Percentiles rank a stretch among this genome's conserved stretches.
These are phyloP conservation scores for Aurinia saxatilis DNA, from an alignment of 345 rosid species.

Conservation along the genomic window DNA sequence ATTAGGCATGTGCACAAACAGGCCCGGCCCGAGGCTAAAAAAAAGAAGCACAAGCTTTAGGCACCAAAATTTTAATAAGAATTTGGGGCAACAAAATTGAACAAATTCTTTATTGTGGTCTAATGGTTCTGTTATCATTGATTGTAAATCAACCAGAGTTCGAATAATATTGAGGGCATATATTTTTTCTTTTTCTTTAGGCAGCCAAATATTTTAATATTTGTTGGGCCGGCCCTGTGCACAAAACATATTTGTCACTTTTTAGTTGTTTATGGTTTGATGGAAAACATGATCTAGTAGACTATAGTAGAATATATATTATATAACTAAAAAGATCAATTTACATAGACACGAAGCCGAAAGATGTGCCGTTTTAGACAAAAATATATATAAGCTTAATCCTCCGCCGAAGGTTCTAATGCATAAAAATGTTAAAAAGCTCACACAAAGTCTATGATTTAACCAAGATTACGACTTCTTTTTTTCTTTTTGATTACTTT, in stretches of 20 bases:
- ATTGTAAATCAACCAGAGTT: too few relatives aligned
- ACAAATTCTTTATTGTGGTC: too few relatives aligned
- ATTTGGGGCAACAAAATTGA: too few relatives aligned
- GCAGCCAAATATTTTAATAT: too few relatives aligned
- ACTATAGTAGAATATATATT: background rate
- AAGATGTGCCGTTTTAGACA: conserved; percentile 17
- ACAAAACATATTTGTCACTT: background rate
- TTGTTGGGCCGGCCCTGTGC: too few relatives aligned
- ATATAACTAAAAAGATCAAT: background rate
- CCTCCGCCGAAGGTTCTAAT: conserved; percentile 16
- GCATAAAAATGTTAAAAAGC: conserved; percentile 10
- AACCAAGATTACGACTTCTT: background rate
- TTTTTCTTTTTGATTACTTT: background rate
- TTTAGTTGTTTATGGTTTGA: background rate
- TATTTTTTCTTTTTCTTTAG: too few relatives aligned
- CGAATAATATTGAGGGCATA: too few relatives aligned
- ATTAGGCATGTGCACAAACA: too few relatives aligned
- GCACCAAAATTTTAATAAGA: too few relatives aligned
- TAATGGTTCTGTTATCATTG: too few relatives aligned
- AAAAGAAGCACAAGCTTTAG: too few relatives aligned
- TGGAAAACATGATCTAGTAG: conserved; percentile 9
- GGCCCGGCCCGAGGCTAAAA: too few relatives aligned
- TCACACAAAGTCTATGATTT: background rate
- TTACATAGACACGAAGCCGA: conserved; percentile 18
- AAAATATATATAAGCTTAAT: background rate